Conservation (phyloP, 805 yeast species). For the Komagataella mondaviorum region DNA sequence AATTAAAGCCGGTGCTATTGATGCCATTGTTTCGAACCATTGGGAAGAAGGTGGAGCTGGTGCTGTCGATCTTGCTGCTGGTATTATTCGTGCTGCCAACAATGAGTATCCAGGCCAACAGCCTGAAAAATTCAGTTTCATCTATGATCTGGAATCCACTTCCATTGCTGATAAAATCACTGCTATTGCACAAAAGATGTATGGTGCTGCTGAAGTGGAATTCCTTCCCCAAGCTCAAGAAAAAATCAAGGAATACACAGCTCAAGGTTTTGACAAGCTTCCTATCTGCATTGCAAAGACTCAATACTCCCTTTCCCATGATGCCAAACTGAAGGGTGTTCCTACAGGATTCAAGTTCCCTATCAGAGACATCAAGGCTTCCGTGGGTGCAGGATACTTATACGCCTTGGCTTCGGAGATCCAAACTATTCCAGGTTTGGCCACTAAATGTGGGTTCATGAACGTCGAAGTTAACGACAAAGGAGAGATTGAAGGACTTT, state of each 20-base stretch:
- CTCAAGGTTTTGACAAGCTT: conserved; percentile 80
- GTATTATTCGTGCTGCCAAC: conserved; percentile 62
- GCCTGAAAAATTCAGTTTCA: conserved; percentile 22
- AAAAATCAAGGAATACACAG: conserved; percentile 69
- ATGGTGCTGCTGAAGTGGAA: conserved; percentile 82
- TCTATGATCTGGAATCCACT: conserved; percentile 54
- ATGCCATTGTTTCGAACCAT: conserved; percentile 83
- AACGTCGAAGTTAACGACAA: conserved; percentile 84
- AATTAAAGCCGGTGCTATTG: conserved; percentile 81
- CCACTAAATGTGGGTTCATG: conserved; percentile 95
- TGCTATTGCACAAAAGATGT: conserved; percentile 76
- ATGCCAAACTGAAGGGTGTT: conserved; percentile 85
- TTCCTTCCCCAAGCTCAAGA: conserved; percentile 68
- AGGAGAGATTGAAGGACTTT: conserved; percentile 90
- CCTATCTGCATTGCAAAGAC: conserved; percentile 98
- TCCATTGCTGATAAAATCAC: conserved; percentile 71
- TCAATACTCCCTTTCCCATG: conserved; percentile 92
- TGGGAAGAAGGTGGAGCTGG: conserved; percentile 96
- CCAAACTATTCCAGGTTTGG: conserved; percentile 94
- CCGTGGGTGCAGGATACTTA: conserved; percentile 93
- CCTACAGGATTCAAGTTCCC: conserved; percentile 93
- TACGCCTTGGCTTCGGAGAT: conserved; percentile 96
- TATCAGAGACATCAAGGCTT: conserved; percentile 84
- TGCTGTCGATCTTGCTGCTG: conserved; percentile 70
- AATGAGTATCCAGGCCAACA: conserved; percentile 22